Evolutionary conservation across 2,329 filamentous ascomycete species (phyloP), one percentile per base, ranked within the genome.

Genomic region (Cordyceps tenuipes): DNA sequence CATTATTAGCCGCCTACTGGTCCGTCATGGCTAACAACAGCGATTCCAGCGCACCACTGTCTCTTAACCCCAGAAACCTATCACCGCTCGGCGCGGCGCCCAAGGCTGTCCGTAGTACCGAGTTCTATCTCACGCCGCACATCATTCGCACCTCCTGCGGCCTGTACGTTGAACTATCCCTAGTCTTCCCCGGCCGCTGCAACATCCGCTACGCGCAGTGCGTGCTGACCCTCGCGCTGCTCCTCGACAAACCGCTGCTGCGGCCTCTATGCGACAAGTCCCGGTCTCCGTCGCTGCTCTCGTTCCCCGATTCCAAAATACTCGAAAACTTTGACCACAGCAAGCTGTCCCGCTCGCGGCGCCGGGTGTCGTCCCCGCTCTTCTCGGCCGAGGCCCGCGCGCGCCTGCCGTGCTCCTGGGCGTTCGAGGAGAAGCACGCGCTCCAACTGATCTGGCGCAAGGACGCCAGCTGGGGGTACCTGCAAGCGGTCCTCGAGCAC

Each of bases 151-250:
- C 8, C 8, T 34, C 10, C 12, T 65, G 63, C 43, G 64, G 62
- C 12, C 29, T 66, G 15, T 62, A 65, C 26, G 59, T 66, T 15
- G 61, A 65, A 48, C 47, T 65, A 9, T 60, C 61, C 17, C 61
- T 61, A 3, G 54, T 43, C 1, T 3, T 9, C 3, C 5, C 36
- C 15, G 29, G n/a, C 7, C 62, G 57, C 7, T 21, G 61, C 21
- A 63, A 84, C 12, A 74, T 91, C 31, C 87, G 86, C 26, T 92
- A 91, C 69, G 84, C 91, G 67, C 95, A 96, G 73, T 78, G 96
- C 29, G 71, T 90, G 44, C 83, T 91, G 63, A 94, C 91, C 0
- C 74, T 95, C 21, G 81, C 92, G 71, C 52, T 61, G 9, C 12
- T 64, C 15, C 39, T 66, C 13, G 64, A 66, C 21, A 39, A 58